Base-by-base conservation (phyloP, 176 grass and related monocot species). In the Hsuehochloa calcarea region DNA sequence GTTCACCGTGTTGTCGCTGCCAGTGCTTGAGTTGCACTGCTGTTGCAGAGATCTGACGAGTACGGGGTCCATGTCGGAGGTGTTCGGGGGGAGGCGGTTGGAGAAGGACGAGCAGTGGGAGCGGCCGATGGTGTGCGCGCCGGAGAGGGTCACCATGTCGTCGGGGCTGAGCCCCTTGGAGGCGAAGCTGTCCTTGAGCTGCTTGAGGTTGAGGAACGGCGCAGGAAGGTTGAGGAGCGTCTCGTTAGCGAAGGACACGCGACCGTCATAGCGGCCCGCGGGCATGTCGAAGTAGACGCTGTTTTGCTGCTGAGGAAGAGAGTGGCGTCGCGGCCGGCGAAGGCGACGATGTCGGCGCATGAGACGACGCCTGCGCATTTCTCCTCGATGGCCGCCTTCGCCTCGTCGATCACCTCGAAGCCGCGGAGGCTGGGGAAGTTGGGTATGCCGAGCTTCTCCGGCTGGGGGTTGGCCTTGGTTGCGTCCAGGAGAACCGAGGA, bases 41-140 rank as follows among this genome's bases (percentile, higher is more conserved):
- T 26, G 23, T 58, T 6, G 29, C 55, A 91, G 26, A 3, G 1
- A 20, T 11, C 17, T 16, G 43, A 70, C 70, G 58, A 87, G 58
- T 0, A 0, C 0, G 10, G 58, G 13, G 80, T 94, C 60, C 52
- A 91, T 80, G 34, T 86, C 77, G 0, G 86, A 85, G 43, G 6
- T 3, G 41, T 29, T 61, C 5, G 91, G n/a, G 0, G 38, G 8
- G 4, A 94, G 74, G 17, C 92, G 85, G 26, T 44, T 55, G 5
- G 67, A 26, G 86, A 94, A 94, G 74, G 82, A 93, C 0, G 80
- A 75, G 76, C 93, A 95, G 79, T 93, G 91, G 7, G 91, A 69
- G 0, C 31, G 40, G 10, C 93, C 93, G 50, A 95, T 22, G 31
- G 83, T 81, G 91, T 95, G 90, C 4, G 80, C 60, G 4, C 88